Conservation (phyloP, 768 basidiomycete genomes). For the Lentinula detonsa region DNA sequence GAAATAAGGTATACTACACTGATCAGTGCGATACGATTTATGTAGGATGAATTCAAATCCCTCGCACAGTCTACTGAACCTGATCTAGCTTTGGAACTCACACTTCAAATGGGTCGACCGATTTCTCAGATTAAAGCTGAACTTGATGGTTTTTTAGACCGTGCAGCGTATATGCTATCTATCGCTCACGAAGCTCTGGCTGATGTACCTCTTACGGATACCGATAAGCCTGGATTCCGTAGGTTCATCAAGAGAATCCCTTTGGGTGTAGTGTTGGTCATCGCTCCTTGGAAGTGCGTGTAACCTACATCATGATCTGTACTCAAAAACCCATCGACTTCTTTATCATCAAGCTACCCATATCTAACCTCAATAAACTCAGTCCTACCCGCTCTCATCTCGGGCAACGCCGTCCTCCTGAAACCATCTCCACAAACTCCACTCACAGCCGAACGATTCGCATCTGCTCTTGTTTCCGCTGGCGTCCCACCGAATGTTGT, state of each 20-base stretch:
- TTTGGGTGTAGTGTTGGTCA: conserved; percentile 80
- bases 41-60: conserved; percentile 43
- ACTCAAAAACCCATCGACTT: not conserved
- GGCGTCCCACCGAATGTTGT: conserved; percentile 74
- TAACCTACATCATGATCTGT: not conserved
- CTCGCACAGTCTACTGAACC: conserved; percentile 26
- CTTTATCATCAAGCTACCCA: conserved; percentile 56
- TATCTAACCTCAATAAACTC: conserved; percentile 90
- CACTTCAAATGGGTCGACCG: conserved; percentile 90
- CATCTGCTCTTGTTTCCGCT: conserved; percentile 59
- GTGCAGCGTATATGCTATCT: conserved; percentile 78
- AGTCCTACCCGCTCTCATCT: conserved; percentile 84
- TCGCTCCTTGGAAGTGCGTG: conserved; percentile 89
- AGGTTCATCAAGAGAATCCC: conserved; percentile 82
- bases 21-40: not conserved
- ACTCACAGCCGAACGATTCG: conserved; percentile 76
- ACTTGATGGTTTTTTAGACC: conserved; percentile 72
- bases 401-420: conserved; percentile 86
- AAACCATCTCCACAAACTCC: conserved; percentile 99
- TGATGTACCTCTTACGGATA: conserved; percentile 68
- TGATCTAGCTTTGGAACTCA: conserved; percentile 72
- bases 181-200: conserved; percentile 73
- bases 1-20: not conserved
- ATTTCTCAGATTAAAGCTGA: conserved; percentile 75
- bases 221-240: conserved; percentile 78